Conservation (phyloP, 371 early-diverging fungal genomes). For the Mucor indicus region DNA sequence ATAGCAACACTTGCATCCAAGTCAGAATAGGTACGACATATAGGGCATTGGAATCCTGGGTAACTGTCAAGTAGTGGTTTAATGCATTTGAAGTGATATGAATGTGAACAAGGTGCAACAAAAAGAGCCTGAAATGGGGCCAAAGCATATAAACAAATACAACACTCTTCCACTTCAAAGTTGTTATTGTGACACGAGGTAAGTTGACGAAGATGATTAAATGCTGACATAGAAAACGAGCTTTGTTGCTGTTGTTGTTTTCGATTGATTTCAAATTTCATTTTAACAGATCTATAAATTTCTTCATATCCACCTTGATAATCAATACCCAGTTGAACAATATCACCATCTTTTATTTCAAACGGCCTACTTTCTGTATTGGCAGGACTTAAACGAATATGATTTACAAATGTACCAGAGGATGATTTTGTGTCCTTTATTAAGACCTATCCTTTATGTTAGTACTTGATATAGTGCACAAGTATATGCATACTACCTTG, state of each 20-base stretch:
- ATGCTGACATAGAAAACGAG: conserved; percentile 23
- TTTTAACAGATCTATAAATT: conserved; percentile 71
- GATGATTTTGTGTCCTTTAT: conserved; percentile 87
- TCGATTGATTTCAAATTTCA: conserved; percentile 70
- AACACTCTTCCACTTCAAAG: conserved; percentile 73
- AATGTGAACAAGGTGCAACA: conserved; percentile 91
- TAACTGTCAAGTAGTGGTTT: conserved; percentile 67
- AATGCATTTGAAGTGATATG: conserved; percentile 95
- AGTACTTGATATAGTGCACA: no score
- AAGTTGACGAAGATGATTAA: conserved; percentile 25
- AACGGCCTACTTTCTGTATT: conserved; percentile 85
- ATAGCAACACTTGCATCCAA: conserved; percentile 85
- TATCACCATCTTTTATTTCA: conserved; percentile 88
- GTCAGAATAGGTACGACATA: conserved; percentile 93
- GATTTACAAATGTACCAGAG: conserved; percentile 96
- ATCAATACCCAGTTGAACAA: conserved; percentile 94
- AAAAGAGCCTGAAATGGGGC: conserved; percentile 92
- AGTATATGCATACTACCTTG: conserved; percentile 75
- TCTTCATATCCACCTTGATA: conserved; percentile 87
- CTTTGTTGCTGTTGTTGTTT: conserved; percentile 6
- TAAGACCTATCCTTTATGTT: conserved; percentile 11
- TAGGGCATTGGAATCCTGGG: conserved; percentile 91
- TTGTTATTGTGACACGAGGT: conserved; percentile 5
- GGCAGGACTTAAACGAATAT: conserved; percentile 85
- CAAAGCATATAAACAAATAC: conserved; percentile 92